These are phyloP conservation scores for Lineolata rhizophorae DNA, from an alignment of 495 filamentous ascomycete genomes.

Conservation along the genomic window DNA sequence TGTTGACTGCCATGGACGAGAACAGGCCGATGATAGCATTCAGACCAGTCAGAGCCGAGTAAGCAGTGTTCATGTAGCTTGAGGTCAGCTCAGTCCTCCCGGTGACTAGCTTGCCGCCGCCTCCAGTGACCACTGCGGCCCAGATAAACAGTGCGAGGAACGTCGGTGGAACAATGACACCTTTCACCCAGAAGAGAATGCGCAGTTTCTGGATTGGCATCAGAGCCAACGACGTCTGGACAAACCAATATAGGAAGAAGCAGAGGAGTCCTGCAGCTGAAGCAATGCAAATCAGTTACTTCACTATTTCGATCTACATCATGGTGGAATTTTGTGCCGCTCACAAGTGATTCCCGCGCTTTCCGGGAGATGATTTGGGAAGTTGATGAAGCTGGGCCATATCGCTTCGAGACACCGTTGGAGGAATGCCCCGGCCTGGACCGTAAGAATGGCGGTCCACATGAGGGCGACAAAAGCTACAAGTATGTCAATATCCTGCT, in stretches of 20 bases:
- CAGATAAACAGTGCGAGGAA: slow-evolving; percentile 14
- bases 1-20: slow-evolving; percentile 22
- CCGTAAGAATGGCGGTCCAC: slow-evolving; percentile 27
- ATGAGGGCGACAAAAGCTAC: slow-evolving; percentile 27
- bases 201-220: slow-evolving; percentile 13
- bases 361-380: slow-evolving; percentile 26
- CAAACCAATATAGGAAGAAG: slow-evolving; percentile 28
- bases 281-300: too few species aligned
- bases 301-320: background rate
- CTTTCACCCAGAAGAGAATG: slow-evolving; percentile 12
- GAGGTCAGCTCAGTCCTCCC: slow-evolving; percentile 18
- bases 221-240: slow-evolving; percentile 19
- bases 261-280: slow-evolving; percentile 24
- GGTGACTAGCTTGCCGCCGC: slow-evolving; percentile 15
- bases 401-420: slow-evolving; percentile 33
- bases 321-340: background rate
- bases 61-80: slow-evolving; percentile 20
- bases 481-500: slow-evolving; percentile 9
- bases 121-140: slow-evolving; percentile 11
- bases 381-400: slow-evolving; percentile 42
- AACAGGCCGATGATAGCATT: slow-evolving; percentile 25
- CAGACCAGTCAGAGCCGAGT: slow-evolving; percentile 21
- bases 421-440: slow-evolving; percentile 24
- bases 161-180: slow-evolving; percentile 11
- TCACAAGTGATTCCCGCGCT: slow-evolving; percentile 23